A percentile compares a stretch with the other conserved stretches of the same genome.
These are phyloP conservation scores for Neospora caninum DNA, from an alignment of 169 alveolate species.

Conservation along the genomic window DNA sequence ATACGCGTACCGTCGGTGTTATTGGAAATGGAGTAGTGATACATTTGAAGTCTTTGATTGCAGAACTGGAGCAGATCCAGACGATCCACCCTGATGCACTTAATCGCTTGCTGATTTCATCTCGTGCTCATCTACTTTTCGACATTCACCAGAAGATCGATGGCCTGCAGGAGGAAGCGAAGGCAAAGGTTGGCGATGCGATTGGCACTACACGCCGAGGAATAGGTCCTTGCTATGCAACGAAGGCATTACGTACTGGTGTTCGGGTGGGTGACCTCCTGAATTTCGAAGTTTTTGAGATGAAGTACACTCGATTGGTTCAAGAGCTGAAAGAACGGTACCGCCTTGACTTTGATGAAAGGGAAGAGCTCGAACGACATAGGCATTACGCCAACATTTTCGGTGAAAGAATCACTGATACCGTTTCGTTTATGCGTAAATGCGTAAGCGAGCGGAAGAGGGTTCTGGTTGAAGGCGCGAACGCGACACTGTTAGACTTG, in stretches of 20 bases:
- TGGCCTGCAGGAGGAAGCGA: conserved; percentile 65
- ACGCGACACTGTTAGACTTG: conserved; percentile 87
- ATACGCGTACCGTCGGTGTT: conserved; percentile 79
- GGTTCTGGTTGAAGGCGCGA: conserved; percentile 79
- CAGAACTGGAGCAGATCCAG: not conserved
- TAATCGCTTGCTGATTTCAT: conserved; percentile 83
- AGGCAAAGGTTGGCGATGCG: conserved; percentile 51
- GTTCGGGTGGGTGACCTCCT: conserved; percentile 11
- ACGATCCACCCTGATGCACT: not conserved
- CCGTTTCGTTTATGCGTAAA: not conserved
- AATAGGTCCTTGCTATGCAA: conserved; percentile 95
- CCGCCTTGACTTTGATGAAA: not conserved
- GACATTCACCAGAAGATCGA: conserved; percentile 78
- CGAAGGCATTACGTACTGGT: conserved; percentile 85
- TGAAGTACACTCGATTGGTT: conserved; percentile 1
- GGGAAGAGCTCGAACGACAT: conserved; percentile 51
- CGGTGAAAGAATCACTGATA: not conserved
- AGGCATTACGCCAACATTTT: conserved; percentile 23
- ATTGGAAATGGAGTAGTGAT: conserved; percentile 94
- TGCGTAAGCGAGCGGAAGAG: not conserved
- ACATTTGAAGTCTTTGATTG: conserved; percentile 23
- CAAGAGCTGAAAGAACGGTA: not conserved
- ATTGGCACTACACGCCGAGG: conserved; percentile 96
- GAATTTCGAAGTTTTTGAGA: not conserved
- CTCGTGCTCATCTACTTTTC: conserved; percentile 91